Conservation (phyloP, 495 filamentous ascomycete genomes). For the Gamarada debralockiae region DNA sequence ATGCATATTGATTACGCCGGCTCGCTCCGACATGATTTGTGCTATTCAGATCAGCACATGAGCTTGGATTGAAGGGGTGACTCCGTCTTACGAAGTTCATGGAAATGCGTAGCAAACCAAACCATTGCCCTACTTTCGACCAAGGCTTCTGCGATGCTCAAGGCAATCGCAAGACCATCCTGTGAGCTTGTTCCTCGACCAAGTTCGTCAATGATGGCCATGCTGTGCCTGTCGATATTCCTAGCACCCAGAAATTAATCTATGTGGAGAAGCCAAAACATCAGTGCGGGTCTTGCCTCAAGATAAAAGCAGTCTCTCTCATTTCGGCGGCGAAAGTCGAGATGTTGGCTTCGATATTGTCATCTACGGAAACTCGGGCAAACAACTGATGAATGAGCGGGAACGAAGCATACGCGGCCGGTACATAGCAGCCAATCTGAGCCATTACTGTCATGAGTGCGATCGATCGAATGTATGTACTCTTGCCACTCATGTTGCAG, state of each 20-base stretch:
- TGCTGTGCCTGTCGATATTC: slow-evolving; percentile 67
- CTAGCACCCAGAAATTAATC: slow-evolving; percentile 31
- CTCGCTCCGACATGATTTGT: slow-evolving; percentile 65
- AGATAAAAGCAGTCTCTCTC: slow-evolving; percentile 90
- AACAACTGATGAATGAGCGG: slow-evolving; percentile 81
- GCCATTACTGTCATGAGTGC: slow-evolving; percentile 88
- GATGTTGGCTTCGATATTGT: slow-evolving; percentile 85
- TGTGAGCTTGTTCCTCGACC: slow-evolving; percentile 86
- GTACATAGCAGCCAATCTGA: slow-evolving; percentile 89
- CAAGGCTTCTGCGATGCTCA: slow-evolving; percentile 82
- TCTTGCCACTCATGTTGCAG: slow-evolving; percentile 99
- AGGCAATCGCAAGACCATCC: slow-evolving; percentile 86
- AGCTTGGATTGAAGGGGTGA: background rate
- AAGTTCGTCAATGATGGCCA: slow-evolving; percentile 90
- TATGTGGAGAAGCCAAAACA: slow-evolving; percentile 24
- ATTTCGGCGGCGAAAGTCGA: slow-evolving; percentile 95
- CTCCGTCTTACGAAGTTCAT: slow-evolving; percentile 54
- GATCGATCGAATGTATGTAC: slow-evolving; percentile 86
- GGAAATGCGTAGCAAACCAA: slow-evolving; percentile 94
- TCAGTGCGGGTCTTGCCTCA: slow-evolving; percentile 40
- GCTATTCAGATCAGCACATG: slow-evolving; percentile 35
- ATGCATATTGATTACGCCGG: slow-evolving; percentile 77
- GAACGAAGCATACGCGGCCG: slow-evolving; percentile 77
- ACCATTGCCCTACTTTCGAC: slow-evolving; percentile 71
- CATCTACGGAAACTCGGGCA: slow-evolving; percentile 79